Evolutionary conservation across 129 eudicot genomes (phyloP).

Genomic region (Ambrosia artemisiifolia): DNA sequence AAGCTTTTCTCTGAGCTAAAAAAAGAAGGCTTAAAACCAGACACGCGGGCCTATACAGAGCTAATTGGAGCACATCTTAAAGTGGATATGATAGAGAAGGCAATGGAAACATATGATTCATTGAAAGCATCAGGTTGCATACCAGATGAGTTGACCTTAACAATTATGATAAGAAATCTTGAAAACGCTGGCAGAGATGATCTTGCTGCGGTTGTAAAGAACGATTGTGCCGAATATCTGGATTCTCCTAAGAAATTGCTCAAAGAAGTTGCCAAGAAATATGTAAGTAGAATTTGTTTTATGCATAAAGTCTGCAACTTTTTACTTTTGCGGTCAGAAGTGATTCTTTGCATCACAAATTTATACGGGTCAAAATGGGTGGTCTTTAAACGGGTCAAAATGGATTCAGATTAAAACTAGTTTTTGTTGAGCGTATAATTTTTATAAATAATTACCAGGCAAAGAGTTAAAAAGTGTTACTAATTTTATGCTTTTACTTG

Average conservation of each 20-base stretch:
- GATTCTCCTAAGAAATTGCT: constrained; percentile 65
- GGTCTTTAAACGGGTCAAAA: neutral
- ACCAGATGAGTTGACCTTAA: constrained; percentile 74
- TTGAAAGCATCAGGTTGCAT: constrained; percentile 70
- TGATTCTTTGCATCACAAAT: neutral
- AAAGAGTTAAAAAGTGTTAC: neutral
- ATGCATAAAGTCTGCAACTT: constrained; percentile 4
- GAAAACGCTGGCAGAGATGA: constrained; percentile 55
- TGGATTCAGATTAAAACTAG: neutral
- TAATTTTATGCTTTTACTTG: constrained; percentile 1
- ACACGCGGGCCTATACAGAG: constrained; percentile 66
- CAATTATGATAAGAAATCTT: constrained; percentile 61
- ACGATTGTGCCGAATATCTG: constrained; percentile 47
- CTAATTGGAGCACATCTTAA: constrained; percentile 73
- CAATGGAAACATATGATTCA: constrained; percentile 61
- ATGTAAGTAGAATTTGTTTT: constrained; percentile 39
- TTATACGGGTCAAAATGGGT: neutral
- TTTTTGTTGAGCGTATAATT: neutral
- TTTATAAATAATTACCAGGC: too few relatives aligned
- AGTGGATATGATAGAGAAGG: constrained; percentile 60
- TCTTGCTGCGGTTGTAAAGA: constrained; percentile 50
- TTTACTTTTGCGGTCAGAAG: constrained; percentile 11
- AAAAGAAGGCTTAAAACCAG: constrained; percentile 62
- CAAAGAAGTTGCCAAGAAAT: constrained; percentile 47
- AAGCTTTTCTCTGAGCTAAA: constrained; percentile 45